These are phyloP conservation scores for Colletotrichum scovillei DNA, from an alignment of 2,329 filamentous ascomycete species.

Conservation along the genomic window DNA sequence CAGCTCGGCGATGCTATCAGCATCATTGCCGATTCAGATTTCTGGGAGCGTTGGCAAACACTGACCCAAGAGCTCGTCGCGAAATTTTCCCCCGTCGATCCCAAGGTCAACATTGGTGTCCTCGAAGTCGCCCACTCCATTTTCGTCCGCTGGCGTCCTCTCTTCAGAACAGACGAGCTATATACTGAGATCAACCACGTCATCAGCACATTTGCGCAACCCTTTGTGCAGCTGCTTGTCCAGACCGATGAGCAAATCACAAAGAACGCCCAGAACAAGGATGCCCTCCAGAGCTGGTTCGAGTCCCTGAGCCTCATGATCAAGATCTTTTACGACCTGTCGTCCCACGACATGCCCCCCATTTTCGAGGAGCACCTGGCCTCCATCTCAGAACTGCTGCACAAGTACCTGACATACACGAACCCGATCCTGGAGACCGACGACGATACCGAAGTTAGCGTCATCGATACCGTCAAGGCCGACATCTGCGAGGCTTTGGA, in stretches of 20 bases:
- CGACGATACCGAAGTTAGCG: slow-evolving; percentile 89
- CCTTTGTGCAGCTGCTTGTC: slow-evolving; percentile 84
- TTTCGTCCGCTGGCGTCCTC: slow-evolving; percentile 93
- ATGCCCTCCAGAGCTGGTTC: slow-evolving; percentile 80
- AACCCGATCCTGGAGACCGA: slow-evolving; percentile 85
- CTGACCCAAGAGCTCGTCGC: slow-evolving; percentile 91
- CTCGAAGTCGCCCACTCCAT: slow-evolving; percentile 98
- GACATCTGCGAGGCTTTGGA: slow-evolving; percentile 93
- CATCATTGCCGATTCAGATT: slow-evolving; percentile 97
- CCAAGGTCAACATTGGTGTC: slow-evolving; percentile 90
- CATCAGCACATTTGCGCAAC: slow-evolving; percentile 82
- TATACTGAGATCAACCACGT: slow-evolving; percentile 98
- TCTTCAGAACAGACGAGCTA: slow-evolving; percentile 92
- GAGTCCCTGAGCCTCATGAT: slow-evolving; percentile 88
- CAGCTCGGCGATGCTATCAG: slow-evolving; percentile 97
- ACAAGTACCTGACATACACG: slow-evolving; percentile 93
- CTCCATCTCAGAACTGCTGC: slow-evolving; percentile 80
- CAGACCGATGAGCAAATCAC: slow-evolving; percentile 79
- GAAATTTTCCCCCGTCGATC: slow-evolving; percentile 83
- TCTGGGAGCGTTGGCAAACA: slow-evolving; percentile 97
- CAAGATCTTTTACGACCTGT: slow-evolving; percentile 95
- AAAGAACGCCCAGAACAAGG: slow-evolving; percentile 80
- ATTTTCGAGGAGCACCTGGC: slow-evolving; percentile 91
- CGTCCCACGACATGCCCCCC: slow-evolving; percentile 95
- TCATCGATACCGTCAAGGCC: slow-evolving; percentile 87